These are phyloP conservation scores for Buxus sempervirens DNA, from an alignment of 164 flowering plant species.

Conservation along the genomic window DNA sequence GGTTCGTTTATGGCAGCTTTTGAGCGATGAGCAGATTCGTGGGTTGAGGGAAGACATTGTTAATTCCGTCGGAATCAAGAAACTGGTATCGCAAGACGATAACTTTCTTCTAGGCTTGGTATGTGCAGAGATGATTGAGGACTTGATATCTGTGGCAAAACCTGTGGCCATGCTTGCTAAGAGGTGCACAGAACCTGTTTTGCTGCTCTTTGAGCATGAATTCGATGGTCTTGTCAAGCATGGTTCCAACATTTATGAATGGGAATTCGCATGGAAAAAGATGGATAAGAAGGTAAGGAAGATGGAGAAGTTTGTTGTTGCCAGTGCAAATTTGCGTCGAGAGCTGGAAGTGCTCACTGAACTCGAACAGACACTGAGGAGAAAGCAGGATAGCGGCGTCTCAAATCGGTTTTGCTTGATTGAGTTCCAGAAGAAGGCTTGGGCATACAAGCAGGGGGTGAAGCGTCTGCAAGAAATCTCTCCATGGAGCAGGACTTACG, in stretches of 20 bases:
- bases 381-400: conserved; percentile 40
- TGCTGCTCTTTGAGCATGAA: conserved; percentile 35
- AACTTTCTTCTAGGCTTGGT: conserved; percentile 46
- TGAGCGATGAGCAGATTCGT: conserved; percentile 35
- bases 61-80: conserved; percentile 41
- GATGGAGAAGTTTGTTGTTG: conserved; percentile 55
- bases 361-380: conserved; percentile 55
- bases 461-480: conserved; percentile 47
- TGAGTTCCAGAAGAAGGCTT: conserved; percentile 64
- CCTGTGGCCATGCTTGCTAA: conserved; percentile 46
- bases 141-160: conserved; percentile 33
- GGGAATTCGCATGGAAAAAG: conserved; percentile 52
- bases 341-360: conserved; percentile 63
- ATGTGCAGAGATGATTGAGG: conserved; percentile 45
- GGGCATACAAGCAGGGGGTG: conserved; percentile 49
- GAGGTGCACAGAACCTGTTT: conserved; percentile 44
- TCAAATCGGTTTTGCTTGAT: conserved; percentile 30
- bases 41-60: conserved; percentile 40
- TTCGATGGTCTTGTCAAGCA: conserved; percentile 26
- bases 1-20: conserved; percentile 45
- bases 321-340: conserved; percentile 40
- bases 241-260: conserved; percentile 36
- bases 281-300: conserved; percentile 67
- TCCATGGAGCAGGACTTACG: conserved; percentile 50
- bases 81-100: conserved; percentile 49